Evolutionary conservation across 2,329 filamentous ascomycete species (phyloP).

Genomic region (Trichoderma semiorbis): DNA sequence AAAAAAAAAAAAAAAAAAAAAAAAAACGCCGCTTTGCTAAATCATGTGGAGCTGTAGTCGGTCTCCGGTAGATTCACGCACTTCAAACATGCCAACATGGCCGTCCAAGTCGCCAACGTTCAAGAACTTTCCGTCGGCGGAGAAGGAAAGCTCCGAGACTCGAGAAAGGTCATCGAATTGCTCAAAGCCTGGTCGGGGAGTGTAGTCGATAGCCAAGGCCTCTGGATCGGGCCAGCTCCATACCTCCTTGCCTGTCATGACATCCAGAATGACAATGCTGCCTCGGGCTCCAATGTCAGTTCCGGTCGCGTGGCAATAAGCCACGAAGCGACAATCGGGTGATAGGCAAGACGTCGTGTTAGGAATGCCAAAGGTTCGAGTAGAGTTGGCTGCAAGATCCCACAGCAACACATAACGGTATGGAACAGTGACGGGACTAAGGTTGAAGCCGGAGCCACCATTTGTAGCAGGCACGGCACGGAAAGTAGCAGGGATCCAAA

Average conservation of each 20-base stretch:
- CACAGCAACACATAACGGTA: slow-evolving; percentile 38
- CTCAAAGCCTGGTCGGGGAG: slow-evolving; percentile 26
- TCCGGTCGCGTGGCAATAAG: slow-evolving; percentile 37
- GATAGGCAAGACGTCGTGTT: slow-evolving; percentile 38
- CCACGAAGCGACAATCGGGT: slow-evolving; percentile 40
- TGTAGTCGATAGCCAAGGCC: slow-evolving; percentile 25
- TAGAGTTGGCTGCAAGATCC: slow-evolving; percentile 39
- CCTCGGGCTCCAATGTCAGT: slow-evolving; percentile 33
- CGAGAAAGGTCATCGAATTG: slow-evolving; percentile 34
- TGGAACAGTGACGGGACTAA: slow-evolving; percentile 32
- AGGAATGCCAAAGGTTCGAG: slow-evolving; percentile 38
- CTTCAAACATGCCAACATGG: slow-evolving; percentile 35
- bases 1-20: background rate
- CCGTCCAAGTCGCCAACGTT: slow-evolving; percentile 36
- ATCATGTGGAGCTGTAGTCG: slow-evolving; percentile 19
- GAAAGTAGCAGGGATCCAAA: slow-evolving; percentile 40
- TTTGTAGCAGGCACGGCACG: slow-evolving; percentile 31
- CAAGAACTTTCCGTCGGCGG: slow-evolving; percentile 35
- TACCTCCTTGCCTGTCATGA: slow-evolving; percentile 34
- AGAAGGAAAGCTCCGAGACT: slow-evolving; percentile 39
- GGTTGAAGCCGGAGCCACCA: slow-evolving; percentile 32
- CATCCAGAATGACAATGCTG: slow-evolving; percentile 37
- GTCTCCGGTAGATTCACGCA: slow-evolving; percentile 27
- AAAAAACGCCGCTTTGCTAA: background rate
- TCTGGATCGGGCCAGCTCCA: slow-evolving; percentile 39